Percentiles rank a stretch among this genome's conserved stretches.
These are phyloP conservation scores for Ganoderma multipileum DNA, from an alignment of 1,284 basidiomycete species.

Conservation along the genomic window DNA sequence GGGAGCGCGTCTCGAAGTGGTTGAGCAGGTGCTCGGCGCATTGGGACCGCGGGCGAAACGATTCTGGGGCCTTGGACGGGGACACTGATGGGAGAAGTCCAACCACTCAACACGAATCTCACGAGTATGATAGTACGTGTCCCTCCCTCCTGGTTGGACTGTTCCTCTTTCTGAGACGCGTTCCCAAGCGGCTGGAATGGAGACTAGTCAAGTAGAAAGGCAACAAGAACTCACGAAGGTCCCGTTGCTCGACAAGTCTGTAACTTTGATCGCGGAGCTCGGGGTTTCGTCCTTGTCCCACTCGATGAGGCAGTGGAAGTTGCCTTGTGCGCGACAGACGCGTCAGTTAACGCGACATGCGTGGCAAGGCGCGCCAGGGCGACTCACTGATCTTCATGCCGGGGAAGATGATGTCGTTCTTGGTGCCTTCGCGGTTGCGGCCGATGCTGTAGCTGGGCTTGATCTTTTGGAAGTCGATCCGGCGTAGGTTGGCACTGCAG, in stretches of 20 bases:
- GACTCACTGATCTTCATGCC: slow-evolving; percentile 79
- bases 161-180: not conserved
- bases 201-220: not conserved
- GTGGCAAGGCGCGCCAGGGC: slow-evolving; percentile 28
- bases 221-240: slow-evolving; percentile 71
- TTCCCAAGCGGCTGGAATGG: not conserved
- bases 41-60: too few species aligned
- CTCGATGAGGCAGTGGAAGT: slow-evolving; percentile 65
- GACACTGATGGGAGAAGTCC: not conserved
- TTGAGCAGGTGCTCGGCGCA: too few species aligned
- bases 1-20: not conserved
- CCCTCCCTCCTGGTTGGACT: too few species aligned
- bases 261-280: slow-evolving; percentile 65
- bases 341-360: slow-evolving; percentile 27
- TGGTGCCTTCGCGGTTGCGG: slow-evolving; percentile 45
- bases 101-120: not conserved
- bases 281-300: slow-evolving; percentile 69
- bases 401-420: slow-evolving; percentile 63
- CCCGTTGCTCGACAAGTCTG: slow-evolving; percentile 80
- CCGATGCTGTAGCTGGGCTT: slow-evolving; percentile 59
- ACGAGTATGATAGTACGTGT: not conserved
- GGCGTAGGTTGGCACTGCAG: slow-evolving; percentile 53
- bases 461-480: slow-evolving; percentile 67
- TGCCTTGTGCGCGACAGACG: slow-evolving; percentile 52
- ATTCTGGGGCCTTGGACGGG: too few species aligned